Percentiles rank a stretch among this genome's conserved stretches.
phyloP scores from a whole-genome alignment of 352 stramenopile species.

The Phytophthora pseudosyringae region DNA sequence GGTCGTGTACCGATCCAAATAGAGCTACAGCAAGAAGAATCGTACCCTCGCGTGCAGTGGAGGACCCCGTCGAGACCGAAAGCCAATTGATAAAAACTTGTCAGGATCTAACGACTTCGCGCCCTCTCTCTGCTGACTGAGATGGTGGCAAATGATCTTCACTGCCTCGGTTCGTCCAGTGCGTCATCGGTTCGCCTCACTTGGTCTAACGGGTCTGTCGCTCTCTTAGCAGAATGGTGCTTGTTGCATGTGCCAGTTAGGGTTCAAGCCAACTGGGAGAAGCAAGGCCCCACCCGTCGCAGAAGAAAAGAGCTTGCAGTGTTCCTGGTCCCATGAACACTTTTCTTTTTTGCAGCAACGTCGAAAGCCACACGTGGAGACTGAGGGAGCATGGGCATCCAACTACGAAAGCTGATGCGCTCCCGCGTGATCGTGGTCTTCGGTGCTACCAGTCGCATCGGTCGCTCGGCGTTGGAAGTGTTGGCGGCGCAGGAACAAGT shows the following conservation, averaged over 20 bases:
- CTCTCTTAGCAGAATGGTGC: neutral
- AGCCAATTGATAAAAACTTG: conserved; percentile 35
- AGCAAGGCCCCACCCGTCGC: conserved; percentile 26
- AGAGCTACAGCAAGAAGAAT: conserved; percentile 42
- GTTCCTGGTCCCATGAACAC: conserved; percentile 9
- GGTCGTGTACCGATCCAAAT: conserved; percentile 91
- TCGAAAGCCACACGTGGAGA: neutral
- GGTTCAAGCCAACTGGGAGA: conserved; percentile 8
- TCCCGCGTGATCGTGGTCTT: conserved; percentile 79
- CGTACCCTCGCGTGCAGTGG: conserved; percentile 12
- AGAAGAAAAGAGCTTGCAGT: conserved; percentile 22
- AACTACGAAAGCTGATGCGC: conserved; percentile 65
- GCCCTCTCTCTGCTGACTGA: neutral
- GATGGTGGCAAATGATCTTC: neutral
- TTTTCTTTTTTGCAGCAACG: conserved; percentile 16
- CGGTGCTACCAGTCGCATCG: conserved; percentile 72
- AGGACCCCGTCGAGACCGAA: conserved; percentile 16
- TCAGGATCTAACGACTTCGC: conserved; percentile 8
- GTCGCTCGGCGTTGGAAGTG: conserved; percentile 58
- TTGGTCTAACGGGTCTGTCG: conserved; percentile 2
- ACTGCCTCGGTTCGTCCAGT: neutral
- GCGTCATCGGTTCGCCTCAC: neutral
- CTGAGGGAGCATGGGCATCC: conserved; percentile 49
- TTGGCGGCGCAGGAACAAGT: conserved; percentile 48
- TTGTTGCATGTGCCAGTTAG: conserved; percentile 35